phyloP scores from a whole-genome alignment of 371 early-diverging fungal species.

The Basidiobolus heterosporus region DNA sequence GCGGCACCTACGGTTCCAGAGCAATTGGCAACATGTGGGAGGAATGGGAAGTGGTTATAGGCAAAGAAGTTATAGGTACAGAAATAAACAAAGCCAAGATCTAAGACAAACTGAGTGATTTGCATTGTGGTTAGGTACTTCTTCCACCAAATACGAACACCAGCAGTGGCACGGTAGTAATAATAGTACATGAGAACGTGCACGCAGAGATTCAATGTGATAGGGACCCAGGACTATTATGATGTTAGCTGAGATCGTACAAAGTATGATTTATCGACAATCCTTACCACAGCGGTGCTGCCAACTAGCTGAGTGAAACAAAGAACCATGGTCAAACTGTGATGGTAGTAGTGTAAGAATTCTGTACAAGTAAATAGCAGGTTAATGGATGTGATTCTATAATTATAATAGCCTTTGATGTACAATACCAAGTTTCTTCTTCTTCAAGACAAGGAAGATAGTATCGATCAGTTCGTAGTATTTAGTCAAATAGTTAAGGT shows the following conservation, averaged over 20 bases:
- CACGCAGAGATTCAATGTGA: constrained; percentile 69
- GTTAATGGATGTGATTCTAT: constrained; percentile 67
- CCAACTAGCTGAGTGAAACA: constrained; percentile 72
- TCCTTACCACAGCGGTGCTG: constrained; percentile 58
- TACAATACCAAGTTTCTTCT: constrained; percentile 38
- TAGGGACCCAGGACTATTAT: constrained; percentile 54
- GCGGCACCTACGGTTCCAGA: constrained; percentile 66
- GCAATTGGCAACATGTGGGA: constrained; percentile 60
- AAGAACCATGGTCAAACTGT: constrained; percentile 76
- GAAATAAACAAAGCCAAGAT: constrained; percentile 58
- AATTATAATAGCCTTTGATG: not conserved
- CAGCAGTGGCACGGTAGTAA: constrained; percentile 74
- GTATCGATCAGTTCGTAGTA: constrained; percentile 73
- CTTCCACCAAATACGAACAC: constrained; percentile 83
- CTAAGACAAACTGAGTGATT: constrained; percentile 77
- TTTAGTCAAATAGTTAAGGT: constrained; percentile 72
- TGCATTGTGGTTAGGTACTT: constrained; percentile 76
- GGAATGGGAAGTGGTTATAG: constrained; percentile 40
- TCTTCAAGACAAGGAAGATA: constrained; percentile 48
- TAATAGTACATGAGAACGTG: constrained; percentile 86
- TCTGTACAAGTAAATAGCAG: constrained; percentile 25
- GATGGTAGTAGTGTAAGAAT: constrained; percentile 65
- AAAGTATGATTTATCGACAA: not conserved
- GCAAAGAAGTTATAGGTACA: constrained; percentile 68
- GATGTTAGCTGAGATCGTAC: not conserved